phyloP scores from a whole-genome alignment of 2,329 filamentous ascomycete species.

The Talaromyces sp. region DNA sequence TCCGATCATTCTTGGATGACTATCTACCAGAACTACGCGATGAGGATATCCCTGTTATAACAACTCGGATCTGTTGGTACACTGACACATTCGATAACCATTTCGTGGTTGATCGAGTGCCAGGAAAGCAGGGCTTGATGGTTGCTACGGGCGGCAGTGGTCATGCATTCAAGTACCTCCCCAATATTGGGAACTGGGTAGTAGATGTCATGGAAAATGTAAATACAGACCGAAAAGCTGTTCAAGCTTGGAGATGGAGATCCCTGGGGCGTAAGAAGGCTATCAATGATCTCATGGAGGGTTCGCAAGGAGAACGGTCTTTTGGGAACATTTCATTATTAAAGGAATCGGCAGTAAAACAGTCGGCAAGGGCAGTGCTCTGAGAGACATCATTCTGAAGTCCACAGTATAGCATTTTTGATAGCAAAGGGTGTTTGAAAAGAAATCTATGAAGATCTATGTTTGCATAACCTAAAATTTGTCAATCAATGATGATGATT shows the following conservation, averaged over 20 bases:
- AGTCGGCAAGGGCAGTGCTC: too few relatives aligned
- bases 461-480: too few relatives aligned
- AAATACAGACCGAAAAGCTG: conserved; percentile 51
- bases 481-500: too few relatives aligned
- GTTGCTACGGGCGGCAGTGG: conserved; percentile 65
- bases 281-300: conserved; percentile 7
- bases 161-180: conserved; percentile 65
- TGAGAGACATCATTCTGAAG: too few relatives aligned
- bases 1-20: conserved; percentile 40
- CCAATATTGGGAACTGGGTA: conserved; percentile 36
- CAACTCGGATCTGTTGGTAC: conserved; percentile 59
- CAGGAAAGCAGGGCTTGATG: conserved; percentile 55
- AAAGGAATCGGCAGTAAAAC: too few relatives aligned
- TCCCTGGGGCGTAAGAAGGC: not conserved
- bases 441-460: too few relatives aligned
- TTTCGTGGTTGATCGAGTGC: conserved; percentile 58
- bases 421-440: too few relatives aligned
- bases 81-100: conserved; percentile 60
- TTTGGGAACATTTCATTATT: not conserved
- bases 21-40: conserved; percentile 49
- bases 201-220: conserved; percentile 51
- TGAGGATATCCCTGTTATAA: conserved; percentile 31
- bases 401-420: too few relatives aligned
- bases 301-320: not conserved
- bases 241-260: conserved; percentile 15